Base-by-base conservation (phyloP, 495 filamentous ascomycete species). In the Daldinia decipiens region DNA sequence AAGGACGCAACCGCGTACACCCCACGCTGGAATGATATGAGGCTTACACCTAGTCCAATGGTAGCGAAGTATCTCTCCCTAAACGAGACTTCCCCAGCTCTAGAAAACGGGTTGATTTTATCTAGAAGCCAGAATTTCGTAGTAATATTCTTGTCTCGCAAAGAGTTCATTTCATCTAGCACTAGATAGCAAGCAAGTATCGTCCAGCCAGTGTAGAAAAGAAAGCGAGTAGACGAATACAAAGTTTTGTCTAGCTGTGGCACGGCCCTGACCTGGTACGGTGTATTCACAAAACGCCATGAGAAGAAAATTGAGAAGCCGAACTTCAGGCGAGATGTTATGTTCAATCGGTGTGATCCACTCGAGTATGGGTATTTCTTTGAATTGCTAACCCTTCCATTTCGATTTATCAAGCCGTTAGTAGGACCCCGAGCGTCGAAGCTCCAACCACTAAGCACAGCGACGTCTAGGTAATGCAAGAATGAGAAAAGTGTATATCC, bases 401-500 rank as follows among this genome's bases (percentile, higher is more conserved):
- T 47, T 47, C 19, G 43, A 21, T 47, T 47, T 19, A 47, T 24
- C 13, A 24, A 47, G 17, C 24, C 43, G 24, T 47, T 47, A 1
- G 19, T 24, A 47, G 43, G 43, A 24, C 43, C 43, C 17, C 9
- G 43, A 47, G 43, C 9, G 7, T 47, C 43, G 43, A 47, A 47
- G 19, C 43, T 47, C 43, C 43, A 47, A 21, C 43, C 43, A 47
- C 43, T 47, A 1, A 47, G 43, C 3, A 47, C 8, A 21, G 19
- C 43, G 24, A 47, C 43, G 1, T 47, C 43, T 4, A 47, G 17
- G 19, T 47, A 47, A 24, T 47, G 17, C 19, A 47, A 24, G 8
- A 47, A 47, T 21, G 43, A 47, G 3, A 47, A 47, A 47, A 47
- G n/a, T 17, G 43, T 47, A 47, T 47, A 47, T 9, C 17, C 43